A percentile compares a stretch with the other conserved stretches of the same genome.
These are phyloP conservation scores for Phylloporus arenicola DNA, from an alignment of 768 basidiomycete genomes.

Conservation along the genomic window DNA sequence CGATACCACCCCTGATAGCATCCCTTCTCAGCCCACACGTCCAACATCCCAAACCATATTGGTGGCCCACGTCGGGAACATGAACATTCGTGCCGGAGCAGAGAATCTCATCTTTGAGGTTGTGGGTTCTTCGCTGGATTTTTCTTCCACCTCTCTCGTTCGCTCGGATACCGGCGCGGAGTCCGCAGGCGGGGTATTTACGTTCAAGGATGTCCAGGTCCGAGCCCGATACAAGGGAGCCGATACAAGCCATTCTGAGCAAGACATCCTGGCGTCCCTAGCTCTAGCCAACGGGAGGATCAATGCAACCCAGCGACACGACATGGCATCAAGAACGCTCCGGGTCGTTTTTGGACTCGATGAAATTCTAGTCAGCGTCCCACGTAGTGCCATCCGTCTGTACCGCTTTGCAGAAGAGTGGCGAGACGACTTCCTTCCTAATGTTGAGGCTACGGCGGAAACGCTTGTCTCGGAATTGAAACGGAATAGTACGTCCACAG, in stretches of 20 bases:
- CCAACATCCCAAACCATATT: slow-evolving; percentile 31
- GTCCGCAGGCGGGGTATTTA: slow-evolving; percentile 44
- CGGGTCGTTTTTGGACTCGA: slow-evolving; percentile 43
- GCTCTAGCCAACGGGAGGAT: slow-evolving; percentile 42
- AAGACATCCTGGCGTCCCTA: slow-evolving; percentile 60
- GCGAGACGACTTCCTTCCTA: slow-evolving; percentile 74
- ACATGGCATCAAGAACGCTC: slow-evolving; percentile 34
- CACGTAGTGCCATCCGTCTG: slow-evolving; percentile 74
- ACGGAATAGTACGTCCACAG: slow-evolving; percentile 34
- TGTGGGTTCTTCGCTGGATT: slow-evolving; percentile 32
- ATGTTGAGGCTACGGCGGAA: slow-evolving; percentile 61
- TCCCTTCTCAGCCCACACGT: background rate
- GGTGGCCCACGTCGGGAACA: slow-evolving; percentile 36
- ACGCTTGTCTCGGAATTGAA: slow-evolving; percentile 61
- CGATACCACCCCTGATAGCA: background rate
- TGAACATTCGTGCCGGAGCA: slow-evolving; percentile 60
- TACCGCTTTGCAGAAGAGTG: slow-evolving; percentile 80
- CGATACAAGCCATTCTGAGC: slow-evolving; percentile 35
- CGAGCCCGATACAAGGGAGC: slow-evolving; percentile 51
- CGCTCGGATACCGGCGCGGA: slow-evolving; percentile 22
- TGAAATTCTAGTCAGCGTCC: slow-evolving; percentile 53
- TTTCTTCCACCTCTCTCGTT: slow-evolving; percentile 19
- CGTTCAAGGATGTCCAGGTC: slow-evolving; percentile 49
- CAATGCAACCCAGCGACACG: slow-evolving; percentile 45
- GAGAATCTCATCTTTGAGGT: slow-evolving; percentile 67